Evolutionary conservation across 2,329 filamentous ascomycete species (phyloP), one percentile per base, ranked within the genome.

Genomic region (Beauveria bassiana): DNA sequence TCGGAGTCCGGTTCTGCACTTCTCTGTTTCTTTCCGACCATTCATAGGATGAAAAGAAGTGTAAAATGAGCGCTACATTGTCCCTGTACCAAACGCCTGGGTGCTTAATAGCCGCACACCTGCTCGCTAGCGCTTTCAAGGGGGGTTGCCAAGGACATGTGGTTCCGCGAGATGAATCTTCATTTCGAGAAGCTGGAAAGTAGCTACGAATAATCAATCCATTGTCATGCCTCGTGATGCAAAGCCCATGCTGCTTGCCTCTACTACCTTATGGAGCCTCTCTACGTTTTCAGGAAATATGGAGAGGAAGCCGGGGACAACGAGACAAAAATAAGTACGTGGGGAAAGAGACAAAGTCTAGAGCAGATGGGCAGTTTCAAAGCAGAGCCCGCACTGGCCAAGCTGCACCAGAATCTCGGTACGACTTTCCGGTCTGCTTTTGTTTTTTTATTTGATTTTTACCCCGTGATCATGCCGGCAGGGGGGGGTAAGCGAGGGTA

Each of bases 191-290:
- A 26, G 43, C 16, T 16, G n/a, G 18, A 8, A 6, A 26, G 18
- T 26, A 6, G 28, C 26, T 7, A 24, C 12, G 12, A 24, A 40
- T 3, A n/a, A 28, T 26, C 20, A 14, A 49, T 20, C 14, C 26
- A 56, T 58, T 14, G 26, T 26, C 45, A 50, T 40, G 34, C 45
- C 40, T 50, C 55, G 55, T 58, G 55, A 50, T 58, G 55, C 14
- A 16, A 14, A 40, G 45, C 28, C 55, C 55, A 50, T 50, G 55
- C 31, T 16, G 0, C 22, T 10, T 20, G 16, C 47, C 12, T 50
- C n/a, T 12, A 31, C 22, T 22, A 31, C 31, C 2, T 31, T 12
- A 56, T 16, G 42, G 54, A 26, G 42, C n/a, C 26, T 1, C 26
- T 1, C 34, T 2, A 9, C n/a, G 6, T 40, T 42, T 38, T 20